Percentiles rank a stretch among this genome's conserved stretches.
These are phyloP conservation scores for Pyrus hybrid DNA, from an alignment of 331 rosid genomes.

Conservation along the genomic window DNA sequence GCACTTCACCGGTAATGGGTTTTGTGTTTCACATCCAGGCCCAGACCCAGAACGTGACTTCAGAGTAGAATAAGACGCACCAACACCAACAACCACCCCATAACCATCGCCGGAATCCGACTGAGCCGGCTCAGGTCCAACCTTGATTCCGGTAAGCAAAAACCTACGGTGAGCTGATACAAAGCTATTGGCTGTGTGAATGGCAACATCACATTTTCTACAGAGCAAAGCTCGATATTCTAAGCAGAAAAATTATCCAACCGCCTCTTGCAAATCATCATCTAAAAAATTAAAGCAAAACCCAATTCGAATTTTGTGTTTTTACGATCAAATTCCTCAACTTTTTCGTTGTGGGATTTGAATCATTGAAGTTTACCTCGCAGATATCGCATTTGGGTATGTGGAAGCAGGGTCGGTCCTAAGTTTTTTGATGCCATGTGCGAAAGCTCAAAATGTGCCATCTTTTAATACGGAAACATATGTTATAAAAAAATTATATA, in stretches of 20 bases:
- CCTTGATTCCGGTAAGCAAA: slow-evolving; percentile 72
- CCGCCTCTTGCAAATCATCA: slow-evolving; percentile 47
- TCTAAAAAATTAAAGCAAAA: background rate
- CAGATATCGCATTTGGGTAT: slow-evolving; percentile 95
- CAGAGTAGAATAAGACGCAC: slow-evolving; percentile 41
- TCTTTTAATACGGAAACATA: too few relatives aligned
- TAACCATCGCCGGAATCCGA: slow-evolving; percentile 15
- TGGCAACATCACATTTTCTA: slow-evolving; percentile 69
- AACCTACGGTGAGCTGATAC: slow-evolving; percentile 68
- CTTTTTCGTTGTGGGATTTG: background rate
- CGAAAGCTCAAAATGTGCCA: too few relatives aligned
- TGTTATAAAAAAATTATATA: too few relatives aligned
- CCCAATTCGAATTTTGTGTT: background rate
- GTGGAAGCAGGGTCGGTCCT: slow-evolving; percentile 14
- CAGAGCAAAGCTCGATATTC: slow-evolving; percentile 95
- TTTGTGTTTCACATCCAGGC: slow-evolving; percentile 31
- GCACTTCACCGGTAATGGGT: slow-evolving; percentile 37
- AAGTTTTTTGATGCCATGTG: too few relatives aligned
- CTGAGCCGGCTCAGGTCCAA: slow-evolving; percentile 52
- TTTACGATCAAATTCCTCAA: background rate
- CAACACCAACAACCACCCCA: background rate
- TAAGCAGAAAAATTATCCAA: slow-evolving; percentile 89
- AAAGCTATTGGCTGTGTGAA: slow-evolving; percentile 61
- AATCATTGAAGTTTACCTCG: slow-evolving; percentile 34
- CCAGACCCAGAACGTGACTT: slow-evolving; percentile 43